Conservation (phyloP, 2,329 filamentous ascomycete genomes). For the Nemania bipapillata region DNA sequence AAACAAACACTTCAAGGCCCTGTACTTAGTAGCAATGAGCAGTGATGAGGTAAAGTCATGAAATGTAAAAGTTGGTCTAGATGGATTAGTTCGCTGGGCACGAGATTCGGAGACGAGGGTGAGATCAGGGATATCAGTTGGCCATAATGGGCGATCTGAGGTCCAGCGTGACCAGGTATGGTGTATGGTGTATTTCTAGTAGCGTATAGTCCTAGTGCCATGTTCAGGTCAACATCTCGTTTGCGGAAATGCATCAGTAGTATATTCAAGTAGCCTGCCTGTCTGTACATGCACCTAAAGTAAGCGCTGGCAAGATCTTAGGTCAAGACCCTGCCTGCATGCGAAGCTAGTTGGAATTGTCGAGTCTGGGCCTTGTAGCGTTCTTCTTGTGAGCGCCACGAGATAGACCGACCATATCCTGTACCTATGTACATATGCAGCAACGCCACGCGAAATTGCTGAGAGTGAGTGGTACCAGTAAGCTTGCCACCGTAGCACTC, state of each 20-base stretch:
- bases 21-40: slow-evolving; percentile 15
- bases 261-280: too few relatives aligned
- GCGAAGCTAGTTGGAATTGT: not conserved
- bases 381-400: not conserved
- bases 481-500: too few relatives aligned
- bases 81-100: not conserved
- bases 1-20: not conserved
- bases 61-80: not conserved
- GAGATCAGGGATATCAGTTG: not conserved
- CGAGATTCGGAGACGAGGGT: not conserved
- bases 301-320: slow-evolving; percentile 17
- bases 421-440: not conserved
- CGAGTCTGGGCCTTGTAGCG: slow-evolving; percentile 4
- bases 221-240: slow-evolving; percentile 8
- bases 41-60: slow-evolving; percentile 4
- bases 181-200: slow-evolving; percentile 11
- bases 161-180: not conserved
- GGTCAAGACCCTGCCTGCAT: slow-evolving; percentile 23
- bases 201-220: slow-evolving; percentile 17
- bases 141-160: not conserved
- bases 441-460: too few relatives aligned
- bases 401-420: too few relatives aligned
- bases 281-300: not conserved
- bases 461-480: too few relatives aligned
- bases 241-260: not conserved